These are phyloP conservation scores for Isatis tinctoria DNA, from an alignment of 345 rosid species.

Conservation along the genomic window DNA sequence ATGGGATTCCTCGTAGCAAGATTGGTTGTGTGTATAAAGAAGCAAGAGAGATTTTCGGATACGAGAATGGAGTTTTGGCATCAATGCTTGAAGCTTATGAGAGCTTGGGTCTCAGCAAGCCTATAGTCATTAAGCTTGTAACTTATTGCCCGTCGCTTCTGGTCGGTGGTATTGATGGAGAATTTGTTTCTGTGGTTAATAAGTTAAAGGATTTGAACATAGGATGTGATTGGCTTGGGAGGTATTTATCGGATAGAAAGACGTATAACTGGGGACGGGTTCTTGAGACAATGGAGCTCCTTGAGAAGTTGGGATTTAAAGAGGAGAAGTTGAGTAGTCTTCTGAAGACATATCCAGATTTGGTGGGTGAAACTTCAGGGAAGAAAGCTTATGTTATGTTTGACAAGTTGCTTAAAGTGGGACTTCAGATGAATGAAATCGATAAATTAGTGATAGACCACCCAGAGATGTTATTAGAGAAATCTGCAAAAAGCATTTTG, in stretches of 20 bases:
- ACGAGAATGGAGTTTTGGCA: conserved; percentile 45
- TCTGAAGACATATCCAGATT: conserved; percentile 44
- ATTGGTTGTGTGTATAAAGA: conserved; percentile 59
- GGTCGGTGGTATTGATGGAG: conserved; percentile 44
- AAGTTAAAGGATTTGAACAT: conserved; percentile 43
- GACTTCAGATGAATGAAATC: conserved; percentile 46
- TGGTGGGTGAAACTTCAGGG: conserved; percentile 60
- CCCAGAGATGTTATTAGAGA: conserved; percentile 45
- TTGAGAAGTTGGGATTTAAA: conserved; percentile 49
- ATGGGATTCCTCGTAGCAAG: conserved; percentile 54
- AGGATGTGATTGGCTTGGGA: conserved; percentile 49
- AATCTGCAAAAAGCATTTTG: conserved; percentile 39
- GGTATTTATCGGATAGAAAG: conserved; percentile 37
- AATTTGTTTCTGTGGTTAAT: conserved; percentile 48
- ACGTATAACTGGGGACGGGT: conserved; percentile 59
- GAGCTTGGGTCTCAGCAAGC: conserved; percentile 51
- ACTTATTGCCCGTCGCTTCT: conserved; percentile 51
- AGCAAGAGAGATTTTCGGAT: conserved; percentile 50
- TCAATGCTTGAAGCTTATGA: conserved; percentile 55
- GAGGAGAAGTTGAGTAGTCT: conserved; percentile 43
- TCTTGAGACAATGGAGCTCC: conserved; percentile 50
- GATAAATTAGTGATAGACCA: conserved; percentile 43
- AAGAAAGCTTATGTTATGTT: conserved; percentile 49
- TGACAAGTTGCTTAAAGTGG: conserved; percentile 49
- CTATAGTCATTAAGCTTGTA: conserved; percentile 41